Evolutionary conservation across 2,329 filamentous ascomycete genomes (phyloP), one percentile per base, ranked within the genome.

Genomic region (Ophiostoma pallidulum): DNA sequence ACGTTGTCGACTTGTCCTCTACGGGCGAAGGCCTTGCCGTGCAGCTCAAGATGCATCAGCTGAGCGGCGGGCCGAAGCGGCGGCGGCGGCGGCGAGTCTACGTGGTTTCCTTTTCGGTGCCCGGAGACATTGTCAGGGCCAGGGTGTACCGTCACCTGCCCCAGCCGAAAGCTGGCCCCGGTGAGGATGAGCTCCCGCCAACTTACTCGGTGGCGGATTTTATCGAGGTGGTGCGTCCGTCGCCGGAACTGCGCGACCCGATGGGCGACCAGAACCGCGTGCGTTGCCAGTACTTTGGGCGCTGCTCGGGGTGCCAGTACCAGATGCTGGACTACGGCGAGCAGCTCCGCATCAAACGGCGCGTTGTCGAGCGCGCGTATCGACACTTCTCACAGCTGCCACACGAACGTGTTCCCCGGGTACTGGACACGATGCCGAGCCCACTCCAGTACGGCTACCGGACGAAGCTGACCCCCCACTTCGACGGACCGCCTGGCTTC

Each of bases 381-480:
- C 75, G 72, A 52, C 91, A 95, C 69, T 98, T 97, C 67, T 94
- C 90, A 13, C 80, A 87, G 51, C 73, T 98, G 7, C 74, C 84
- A 1, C 77, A 84, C 0, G 80, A 85, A 50, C 70, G 85, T 18
- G 72, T 97, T 1, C 92, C 92, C 2, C 61, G 75, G 3, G 76
- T 97, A 48, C 77, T 74, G 42, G 85, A 94, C 54, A 98, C 92
- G 8, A 89, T 96, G 58, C 86, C 85, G 41, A 94, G 87, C 36
- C 92, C 92, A 3, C 66, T 95, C 52, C 82, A 94, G 66, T 97
- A 94, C 65, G 86, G 84, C 48, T 98, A 98, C 70, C 80, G 92
- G 46, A 98, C 92, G 18, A 98, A 98, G 68, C 75, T 98, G 55
- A 98, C 92, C 16, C 92, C 92, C 24, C 92, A 98, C 66, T 98